phyloP scores from a whole-genome alignment of 1,284 basidiomycete species.

The Phylloboletellus chloephorus region DNA sequence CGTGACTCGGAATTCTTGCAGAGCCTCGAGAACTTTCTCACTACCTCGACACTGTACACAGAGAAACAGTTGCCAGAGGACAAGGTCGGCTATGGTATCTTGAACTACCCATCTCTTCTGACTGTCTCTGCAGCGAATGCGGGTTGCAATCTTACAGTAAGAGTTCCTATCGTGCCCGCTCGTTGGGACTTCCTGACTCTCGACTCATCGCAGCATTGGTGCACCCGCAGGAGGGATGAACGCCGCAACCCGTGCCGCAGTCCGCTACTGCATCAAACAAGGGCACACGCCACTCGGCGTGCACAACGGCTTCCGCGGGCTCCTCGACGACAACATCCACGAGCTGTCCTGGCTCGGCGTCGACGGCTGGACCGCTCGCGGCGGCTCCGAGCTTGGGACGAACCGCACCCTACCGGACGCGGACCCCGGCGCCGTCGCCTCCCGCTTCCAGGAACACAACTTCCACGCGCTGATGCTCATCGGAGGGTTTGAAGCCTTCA shows the following conservation, averaged over 20 bases:
- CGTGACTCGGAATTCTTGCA: slow-evolving; percentile 93
- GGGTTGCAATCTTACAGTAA: slow-evolving; percentile 91
- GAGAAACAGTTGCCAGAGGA: slow-evolving; percentile 57
- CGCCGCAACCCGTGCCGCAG: slow-evolving; percentile 91
- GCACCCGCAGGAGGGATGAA: slow-evolving; percentile 99
- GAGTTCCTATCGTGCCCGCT: slow-evolving; percentile 26
- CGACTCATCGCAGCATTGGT: slow-evolving; percentile 60
- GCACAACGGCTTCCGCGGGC: slow-evolving; percentile 92
- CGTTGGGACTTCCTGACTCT: slow-evolving; percentile 1
- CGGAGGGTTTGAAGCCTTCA: slow-evolving; percentile 95
- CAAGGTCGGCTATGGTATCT: slow-evolving; percentile 39
- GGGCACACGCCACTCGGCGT: slow-evolving; percentile 90
- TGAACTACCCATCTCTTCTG: slow-evolving; percentile 9
- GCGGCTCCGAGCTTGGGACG: slow-evolving; percentile 97
- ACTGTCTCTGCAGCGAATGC: slow-evolving; percentile 56
- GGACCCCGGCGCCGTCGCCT: slow-evolving; percentile 83
- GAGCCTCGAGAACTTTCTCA: slow-evolving; percentile 78
- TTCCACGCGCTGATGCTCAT: slow-evolving; percentile 86
- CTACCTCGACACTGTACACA: slow-evolving; percentile 62
- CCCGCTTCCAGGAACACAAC: slow-evolving; percentile 84
- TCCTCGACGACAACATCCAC: slow-evolving; percentile 84
- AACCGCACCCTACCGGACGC: slow-evolving; percentile 85
- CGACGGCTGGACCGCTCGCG: slow-evolving; percentile 93
- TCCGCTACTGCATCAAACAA: slow-evolving; percentile 87
- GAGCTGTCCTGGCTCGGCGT: slow-evolving; percentile 95